Conservation (phyloP, 2,329 filamentous ascomycete genomes). For the Penicillium expansum region DNA sequence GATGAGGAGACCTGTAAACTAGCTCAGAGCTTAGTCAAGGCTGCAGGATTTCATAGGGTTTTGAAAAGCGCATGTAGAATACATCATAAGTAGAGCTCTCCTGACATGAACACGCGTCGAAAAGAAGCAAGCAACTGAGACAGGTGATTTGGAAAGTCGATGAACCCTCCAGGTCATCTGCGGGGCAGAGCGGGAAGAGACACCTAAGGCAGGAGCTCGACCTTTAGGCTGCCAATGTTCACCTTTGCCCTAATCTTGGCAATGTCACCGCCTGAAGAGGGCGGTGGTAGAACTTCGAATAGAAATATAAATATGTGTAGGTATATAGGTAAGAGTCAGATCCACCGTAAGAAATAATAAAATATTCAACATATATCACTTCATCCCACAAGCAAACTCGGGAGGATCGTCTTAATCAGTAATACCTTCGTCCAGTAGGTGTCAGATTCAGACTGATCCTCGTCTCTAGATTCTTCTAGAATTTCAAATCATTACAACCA, state of each 20-base stretch:
- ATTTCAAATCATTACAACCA: neutral
- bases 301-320: neutral
- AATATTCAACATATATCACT: neutral
- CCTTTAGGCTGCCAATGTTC: no score
- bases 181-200: constrained; percentile 14
- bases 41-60: constrained; percentile 31
- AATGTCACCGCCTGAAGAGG: neutral
- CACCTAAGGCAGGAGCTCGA: neutral
- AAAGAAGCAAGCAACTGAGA: neutral
- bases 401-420: neutral
- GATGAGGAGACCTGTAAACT: constrained; percentile 11
- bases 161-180: constrained; percentile 13
- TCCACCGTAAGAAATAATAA: neutral
- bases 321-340: neutral
- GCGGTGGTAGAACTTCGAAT: neutral
- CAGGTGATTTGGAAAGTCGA: constrained; percentile 1
- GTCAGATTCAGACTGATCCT: neutral
- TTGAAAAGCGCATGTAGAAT: constrained; percentile 17
- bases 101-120: constrained; percentile 16
- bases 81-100: constrained; percentile 26
- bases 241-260: neutral
- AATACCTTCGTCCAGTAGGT: neutral
- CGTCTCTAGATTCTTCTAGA: neutral
- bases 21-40: constrained; percentile 24
- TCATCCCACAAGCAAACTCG: neutral